Evolutionary conservation across 2,329 filamentous ascomycete genomes (phyloP).

Genomic region (Fusarium subtropicale): DNA sequence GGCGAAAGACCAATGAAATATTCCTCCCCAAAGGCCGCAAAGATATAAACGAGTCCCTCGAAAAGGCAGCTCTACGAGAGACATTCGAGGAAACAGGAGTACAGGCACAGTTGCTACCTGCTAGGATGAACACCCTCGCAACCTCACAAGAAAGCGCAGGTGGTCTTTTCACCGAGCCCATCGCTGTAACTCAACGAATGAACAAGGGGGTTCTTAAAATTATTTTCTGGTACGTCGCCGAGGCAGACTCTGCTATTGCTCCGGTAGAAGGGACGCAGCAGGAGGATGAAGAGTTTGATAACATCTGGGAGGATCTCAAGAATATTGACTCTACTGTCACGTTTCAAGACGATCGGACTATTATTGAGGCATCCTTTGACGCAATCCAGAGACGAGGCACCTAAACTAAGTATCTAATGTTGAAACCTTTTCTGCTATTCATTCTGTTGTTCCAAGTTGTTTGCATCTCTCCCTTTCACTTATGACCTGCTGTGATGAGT

Average conservation of each 20-base stretch:
- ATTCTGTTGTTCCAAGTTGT: neutral
- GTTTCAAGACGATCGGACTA: neutral
- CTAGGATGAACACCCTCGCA: neutral
- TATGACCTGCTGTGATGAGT: neutral
- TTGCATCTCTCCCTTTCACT: neutral
- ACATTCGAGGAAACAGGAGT: neutral
- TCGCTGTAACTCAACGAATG: neutral
- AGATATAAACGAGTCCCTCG: neutral
- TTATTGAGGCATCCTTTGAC: neutral
- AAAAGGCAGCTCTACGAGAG: neutral
- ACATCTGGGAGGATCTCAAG: neutral
- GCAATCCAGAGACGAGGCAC: too few relatives aligned
- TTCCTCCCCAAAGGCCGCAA: neutral
- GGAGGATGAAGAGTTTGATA: neutral
- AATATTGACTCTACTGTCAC: neutral
- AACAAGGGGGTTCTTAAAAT: neutral
- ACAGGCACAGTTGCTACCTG: neutral
- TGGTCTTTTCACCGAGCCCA: neutral
- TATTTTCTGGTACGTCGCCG: neutral
- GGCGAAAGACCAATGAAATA: neutral
- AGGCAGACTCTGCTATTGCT: neutral
- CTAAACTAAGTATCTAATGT: fast-evolving
- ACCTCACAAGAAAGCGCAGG: neutral
- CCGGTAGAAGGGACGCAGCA: fast-evolving
- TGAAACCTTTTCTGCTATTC: fast-evolving